Evolutionary conservation across 768 basidiomycete genomes (phyloP).

Genomic region (Lentinus brumalis): DNA sequence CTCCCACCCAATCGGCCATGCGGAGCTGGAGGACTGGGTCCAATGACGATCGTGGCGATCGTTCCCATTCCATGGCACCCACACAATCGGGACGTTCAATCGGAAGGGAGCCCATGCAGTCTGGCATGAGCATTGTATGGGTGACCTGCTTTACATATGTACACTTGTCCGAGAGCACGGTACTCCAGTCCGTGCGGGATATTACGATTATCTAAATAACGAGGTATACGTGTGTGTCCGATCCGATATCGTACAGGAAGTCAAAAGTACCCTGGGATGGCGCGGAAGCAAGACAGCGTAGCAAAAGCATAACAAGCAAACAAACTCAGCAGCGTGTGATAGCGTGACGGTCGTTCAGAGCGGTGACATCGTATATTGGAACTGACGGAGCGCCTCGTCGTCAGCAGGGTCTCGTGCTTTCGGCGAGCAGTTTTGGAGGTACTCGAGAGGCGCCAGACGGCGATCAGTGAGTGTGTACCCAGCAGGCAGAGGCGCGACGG

Average conservation of each 20-base stretch:
- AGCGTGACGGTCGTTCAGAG: not conserved
- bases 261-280: not conserved
- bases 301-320: not conserved
- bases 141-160: not conserved
- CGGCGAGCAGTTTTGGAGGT: constrained; percentile 29
- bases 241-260: not conserved
- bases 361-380: constrained; percentile 9
- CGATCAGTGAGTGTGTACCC: constrained; percentile 12
- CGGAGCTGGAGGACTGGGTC: not conserved
- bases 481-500: constrained; percentile 13
- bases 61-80: too few relatives aligned
- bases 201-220: constrained; percentile 2
- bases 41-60: not conserved
- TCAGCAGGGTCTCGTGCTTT: constrained; percentile 27
- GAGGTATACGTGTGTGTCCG: not conserved
- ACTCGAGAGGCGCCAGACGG: constrained; percentile 31
- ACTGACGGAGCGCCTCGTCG: constrained; percentile 26
- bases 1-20: not conserved
- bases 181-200: not conserved
- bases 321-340: not conserved
- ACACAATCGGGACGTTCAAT: too few relatives aligned
- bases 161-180: not conserved
- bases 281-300: not conserved
- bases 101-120: too few relatives aligned
- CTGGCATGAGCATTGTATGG: not conserved